Evolutionary conservation across 1,284 basidiomycete species (phyloP), one percentile per base, ranked within the genome.

Genomic region (Ustilago nuda): DNA sequence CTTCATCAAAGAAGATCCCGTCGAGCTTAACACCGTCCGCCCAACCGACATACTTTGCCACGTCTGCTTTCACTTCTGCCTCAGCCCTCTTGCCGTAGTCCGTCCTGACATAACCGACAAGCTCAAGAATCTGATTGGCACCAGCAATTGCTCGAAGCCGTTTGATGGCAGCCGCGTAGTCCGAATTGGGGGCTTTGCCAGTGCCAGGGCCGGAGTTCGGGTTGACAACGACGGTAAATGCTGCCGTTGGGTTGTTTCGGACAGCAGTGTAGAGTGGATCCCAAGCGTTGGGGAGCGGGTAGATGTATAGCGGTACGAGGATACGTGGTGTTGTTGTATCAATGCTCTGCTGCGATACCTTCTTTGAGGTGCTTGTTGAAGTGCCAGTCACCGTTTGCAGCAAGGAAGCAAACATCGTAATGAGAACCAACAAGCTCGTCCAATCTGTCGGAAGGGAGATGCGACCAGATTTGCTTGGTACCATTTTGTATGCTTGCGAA

Each of bases 1-100:
- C 59, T 12, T 69, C 67, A 35, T 69, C 67, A 32, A 69, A 69
- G 39, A 69, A 69, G 37, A 69, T 64, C 0, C 61, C 67, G 12
- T 64, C 67, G 5, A 58, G 32, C 19, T 45, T 56, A 2, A 69
- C 41, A 4, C 12, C 13, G 0, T 11, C 11, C 0, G 67, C 43
- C 67, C 67, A 69, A 2, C 41, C 17, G 9, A 45, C 43, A 13
- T 69, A 69, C 6, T 13, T 56, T 3, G 15, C 32, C 13, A 69
- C 61, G 2, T 63, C 46, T 11, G 53, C 56, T 9, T 59, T 61
- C 43, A 64, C 67, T 5, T 56, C 46, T 4, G 9, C 30, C 4
- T 46, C 23, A 0, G 50, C 19, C 0, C 12, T 23, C 13, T 36
- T 61, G 32, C 61, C 67, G 32, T 69, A 69, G 3, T 61, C 67